phyloP scores from a whole-genome alignment of 2,329 filamentous ascomycete genomes.

The Ceratocystis variospora region DNA sequence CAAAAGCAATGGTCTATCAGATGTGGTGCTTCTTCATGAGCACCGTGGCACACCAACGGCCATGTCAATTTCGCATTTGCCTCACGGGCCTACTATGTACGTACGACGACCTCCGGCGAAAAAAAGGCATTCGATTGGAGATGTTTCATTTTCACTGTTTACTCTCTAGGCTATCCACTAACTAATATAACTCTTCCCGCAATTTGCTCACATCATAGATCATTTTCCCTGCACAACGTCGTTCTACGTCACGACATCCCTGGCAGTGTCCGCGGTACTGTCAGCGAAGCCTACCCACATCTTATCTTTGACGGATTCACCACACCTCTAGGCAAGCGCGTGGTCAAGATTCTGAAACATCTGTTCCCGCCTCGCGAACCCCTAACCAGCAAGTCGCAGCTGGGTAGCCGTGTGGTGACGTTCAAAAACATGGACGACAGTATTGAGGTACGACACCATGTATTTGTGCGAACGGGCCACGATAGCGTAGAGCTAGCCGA shows the following conservation, averaged over 20 bases:
- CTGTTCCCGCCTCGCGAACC: constrained; percentile 81
- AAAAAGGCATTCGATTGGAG: too few species aligned
- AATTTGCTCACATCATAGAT: constrained; percentile 35
- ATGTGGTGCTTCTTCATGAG: constrained; percentile 80
- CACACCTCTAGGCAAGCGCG: constrained; percentile 62
- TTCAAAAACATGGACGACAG: constrained; percentile 90
- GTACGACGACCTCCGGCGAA: constrained; percentile 31
- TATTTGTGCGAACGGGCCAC: constrained; percentile 87
- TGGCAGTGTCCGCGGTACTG: constrained; percentile 70
- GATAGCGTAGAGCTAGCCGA: constrained; percentile 80
- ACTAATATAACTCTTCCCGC: neutral
- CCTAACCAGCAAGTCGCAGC: constrained; percentile 54
- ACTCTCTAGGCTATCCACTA: neutral
- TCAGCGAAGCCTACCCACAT: constrained; percentile 85
- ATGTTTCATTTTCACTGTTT: too few species aligned
- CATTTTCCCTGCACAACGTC: constrained; percentile 84
- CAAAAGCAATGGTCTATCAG: constrained; percentile 64
- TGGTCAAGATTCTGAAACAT: constrained; percentile 86
- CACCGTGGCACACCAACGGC: constrained; percentile 87
- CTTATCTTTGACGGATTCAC: constrained; percentile 91
- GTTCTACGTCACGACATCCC: constrained; percentile 87
- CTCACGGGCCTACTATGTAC: constrained; percentile 58
- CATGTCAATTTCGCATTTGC: constrained; percentile 73
- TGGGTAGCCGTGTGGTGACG: constrained; percentile 79
- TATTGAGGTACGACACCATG: constrained; percentile 69